Conservation (phyloP, 306 rosid species). For the Medicago ruthenica region DNA sequence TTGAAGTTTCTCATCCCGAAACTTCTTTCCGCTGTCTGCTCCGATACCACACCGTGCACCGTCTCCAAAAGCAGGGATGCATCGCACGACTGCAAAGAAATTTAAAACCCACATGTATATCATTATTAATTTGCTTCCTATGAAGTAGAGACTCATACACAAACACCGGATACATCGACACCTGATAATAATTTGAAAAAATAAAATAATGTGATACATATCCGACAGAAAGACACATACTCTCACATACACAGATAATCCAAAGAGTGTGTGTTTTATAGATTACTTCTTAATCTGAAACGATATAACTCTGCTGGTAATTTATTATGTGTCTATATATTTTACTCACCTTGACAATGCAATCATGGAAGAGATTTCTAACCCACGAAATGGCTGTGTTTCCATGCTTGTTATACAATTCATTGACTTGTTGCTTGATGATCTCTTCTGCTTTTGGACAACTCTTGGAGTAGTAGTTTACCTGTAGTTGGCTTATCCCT, state of each 20-base stretch:
- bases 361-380: conserved; percentile 94
- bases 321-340: background rate
- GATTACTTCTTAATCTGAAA: no score
- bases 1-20: conserved; percentile 92
- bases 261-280: no score
- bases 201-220: no score
- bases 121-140: background rate
- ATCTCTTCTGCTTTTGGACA: conserved; percentile 90
- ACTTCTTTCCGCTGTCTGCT: conserved; percentile 63
- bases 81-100: conserved; percentile 70
- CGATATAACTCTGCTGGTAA: background rate
- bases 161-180: no score
- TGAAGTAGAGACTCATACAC: no score
- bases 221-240: no score
- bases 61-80: conserved; percentile 73
- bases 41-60: conserved; percentile 60
- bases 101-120: no score
- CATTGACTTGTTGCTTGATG: conserved; percentile 63
- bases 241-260: no score
- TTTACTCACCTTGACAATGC: conserved; percentile 71
- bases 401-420: conserved; percentile 74
- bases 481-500: conserved; percentile 72
- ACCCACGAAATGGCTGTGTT: conserved; percentile 89
- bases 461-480: conserved; percentile 61
- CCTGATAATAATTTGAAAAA: no score